Percentiles rank a stretch among this genome's conserved stretches.
phyloP scores from a whole-genome alignment of 768 basidiomycete species.

The Boletus pseudopeckii region DNA sequence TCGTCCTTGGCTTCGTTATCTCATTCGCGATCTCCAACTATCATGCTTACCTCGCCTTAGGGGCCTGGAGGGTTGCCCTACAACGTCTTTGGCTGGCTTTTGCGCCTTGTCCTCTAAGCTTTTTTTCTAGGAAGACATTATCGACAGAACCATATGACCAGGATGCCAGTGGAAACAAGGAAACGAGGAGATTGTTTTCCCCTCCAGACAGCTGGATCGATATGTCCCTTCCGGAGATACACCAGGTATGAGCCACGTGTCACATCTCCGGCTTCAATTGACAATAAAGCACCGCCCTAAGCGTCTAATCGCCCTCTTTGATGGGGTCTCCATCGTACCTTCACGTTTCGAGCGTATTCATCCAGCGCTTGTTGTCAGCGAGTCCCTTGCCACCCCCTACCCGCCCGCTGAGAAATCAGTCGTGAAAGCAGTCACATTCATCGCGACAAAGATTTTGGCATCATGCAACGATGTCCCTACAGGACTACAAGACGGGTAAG shows the following conservation, averaged over 20 bases:
- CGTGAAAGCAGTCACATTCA: constrained; percentile 2
- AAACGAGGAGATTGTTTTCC: background rate
- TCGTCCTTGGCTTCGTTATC: background rate
- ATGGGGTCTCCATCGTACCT: background rate
- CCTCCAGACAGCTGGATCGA: constrained; percentile 4
- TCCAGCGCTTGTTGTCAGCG: constrained; percentile 3
- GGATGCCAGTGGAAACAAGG: background rate
- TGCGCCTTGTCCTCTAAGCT: background rate
- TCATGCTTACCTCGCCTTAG: background rate
- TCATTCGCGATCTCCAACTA: background rate
- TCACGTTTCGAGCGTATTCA: background rate
- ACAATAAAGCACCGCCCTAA: background rate
- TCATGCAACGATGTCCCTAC: background rate
- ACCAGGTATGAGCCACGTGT: background rate
- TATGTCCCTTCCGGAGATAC: background rate
- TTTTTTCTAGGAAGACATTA: too few relatives aligned
- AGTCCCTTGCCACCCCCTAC: background rate
- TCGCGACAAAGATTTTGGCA: background rate
- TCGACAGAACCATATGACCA: too few relatives aligned
- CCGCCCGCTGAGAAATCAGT: background rate
- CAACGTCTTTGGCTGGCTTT: constrained; percentile 1
- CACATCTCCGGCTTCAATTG: background rate
- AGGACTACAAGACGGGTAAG: background rate
- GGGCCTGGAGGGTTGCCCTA: background rate
- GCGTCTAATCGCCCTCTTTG: too few relatives aligned